A percentile compares a stretch with the other conserved stretches of the same genome.
Conservation (phyloP, 2,329 filamentous ascomycete species). For the Polychaeton citri region DNA sequence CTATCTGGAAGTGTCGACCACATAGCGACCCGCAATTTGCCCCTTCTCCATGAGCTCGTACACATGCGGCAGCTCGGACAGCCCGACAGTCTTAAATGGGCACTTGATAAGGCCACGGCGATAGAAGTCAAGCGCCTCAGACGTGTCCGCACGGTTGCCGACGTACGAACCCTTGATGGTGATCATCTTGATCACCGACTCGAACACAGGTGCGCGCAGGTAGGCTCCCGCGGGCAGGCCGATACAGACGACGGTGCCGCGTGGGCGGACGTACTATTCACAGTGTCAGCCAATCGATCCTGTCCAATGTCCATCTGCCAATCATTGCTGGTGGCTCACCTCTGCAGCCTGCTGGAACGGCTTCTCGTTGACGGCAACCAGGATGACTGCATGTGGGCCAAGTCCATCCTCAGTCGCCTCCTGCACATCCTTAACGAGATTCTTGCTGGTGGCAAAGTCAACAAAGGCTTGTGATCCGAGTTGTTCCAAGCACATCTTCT, state of each 20-base stretch:
- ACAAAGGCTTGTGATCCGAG: slow-evolving; percentile 63
- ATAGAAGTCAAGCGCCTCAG: slow-evolving; percentile 87
- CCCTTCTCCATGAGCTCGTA: slow-evolving; percentile 57
- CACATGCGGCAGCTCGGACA: slow-evolving; percentile 68
- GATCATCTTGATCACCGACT: slow-evolving; percentile 82
- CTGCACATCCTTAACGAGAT: slow-evolving; percentile 76
- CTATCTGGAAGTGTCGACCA: slow-evolving; percentile 59
- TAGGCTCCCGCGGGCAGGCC: slow-evolving; percentile 71
- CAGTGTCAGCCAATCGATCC: slow-evolving; percentile 3
- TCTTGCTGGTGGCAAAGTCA: slow-evolving; percentile 64
- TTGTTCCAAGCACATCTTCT: slow-evolving; percentile 47
- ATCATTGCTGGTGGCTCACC: slow-evolving; percentile 7
- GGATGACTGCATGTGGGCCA: slow-evolving; percentile 74
- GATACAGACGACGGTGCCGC: slow-evolving; percentile 75
- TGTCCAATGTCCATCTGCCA: background rate
- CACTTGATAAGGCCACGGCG: slow-evolving; percentile 69
- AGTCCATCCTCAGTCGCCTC: slow-evolving; percentile 64
- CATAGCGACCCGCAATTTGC: slow-evolving; percentile 65
- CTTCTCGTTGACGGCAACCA: slow-evolving; percentile 77
- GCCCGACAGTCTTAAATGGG: slow-evolving; percentile 72
- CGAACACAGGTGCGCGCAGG: slow-evolving; percentile 75
- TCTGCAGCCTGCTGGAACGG: slow-evolving; percentile 89
- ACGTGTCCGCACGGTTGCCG: slow-evolving; percentile 76
- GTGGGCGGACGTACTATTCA: slow-evolving; percentile 62
- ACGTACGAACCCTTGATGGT: slow-evolving; percentile 88